Percentiles rank a stretch among this genome's conserved stretches.
These are phyloP conservation scores for Globisporangium cystogenes DNA, from an alignment of 352 stramenopile species.

Conservation along the genomic window DNA sequence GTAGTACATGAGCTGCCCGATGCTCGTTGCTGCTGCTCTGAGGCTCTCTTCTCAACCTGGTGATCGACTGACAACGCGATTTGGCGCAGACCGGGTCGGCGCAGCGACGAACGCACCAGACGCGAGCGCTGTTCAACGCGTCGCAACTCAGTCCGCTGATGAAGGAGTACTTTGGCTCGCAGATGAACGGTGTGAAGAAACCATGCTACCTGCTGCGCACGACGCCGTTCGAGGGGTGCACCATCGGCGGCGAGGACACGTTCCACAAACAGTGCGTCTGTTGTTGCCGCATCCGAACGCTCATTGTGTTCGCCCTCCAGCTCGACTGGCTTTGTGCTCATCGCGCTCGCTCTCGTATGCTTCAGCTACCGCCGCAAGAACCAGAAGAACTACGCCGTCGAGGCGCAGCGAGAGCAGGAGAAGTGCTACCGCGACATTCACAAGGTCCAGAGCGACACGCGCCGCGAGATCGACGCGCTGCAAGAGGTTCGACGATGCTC, in stretches of 20 bases:
- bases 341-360: no score
- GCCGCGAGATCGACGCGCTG: conserved; percentile 50
- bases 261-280: conserved; percentile 61
- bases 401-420: conserved; percentile 44
- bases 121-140: conserved; percentile 69
- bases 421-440: conserved; percentile 57
- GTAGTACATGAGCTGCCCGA: no score
- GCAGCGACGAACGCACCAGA: conserved; percentile 49
- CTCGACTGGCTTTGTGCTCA: no score
- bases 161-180: conserved; percentile 66
- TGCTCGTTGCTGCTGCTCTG: no score
- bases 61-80: no score
- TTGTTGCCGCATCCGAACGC: neutral
- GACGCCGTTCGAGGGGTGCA: conserved; percentile 56
- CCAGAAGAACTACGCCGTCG: conserved; percentile 34
- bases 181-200: conserved; percentile 58
- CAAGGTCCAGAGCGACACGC: conserved; percentile 45
- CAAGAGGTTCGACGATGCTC: conserved; percentile 34
- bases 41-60: neutral
- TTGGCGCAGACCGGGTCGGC: neutral
- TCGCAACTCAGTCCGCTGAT: conserved; percentile 75
- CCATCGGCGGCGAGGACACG: conserved; percentile 78
- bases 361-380: conserved; percentile 40
- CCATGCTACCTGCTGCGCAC: conserved; percentile 71
- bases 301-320: no score